These are phyloP conservation scores for Marasmius tenuissimus DNA, from an alignment of 1,284 basidiomycete species.

Conservation along the genomic window DNA sequence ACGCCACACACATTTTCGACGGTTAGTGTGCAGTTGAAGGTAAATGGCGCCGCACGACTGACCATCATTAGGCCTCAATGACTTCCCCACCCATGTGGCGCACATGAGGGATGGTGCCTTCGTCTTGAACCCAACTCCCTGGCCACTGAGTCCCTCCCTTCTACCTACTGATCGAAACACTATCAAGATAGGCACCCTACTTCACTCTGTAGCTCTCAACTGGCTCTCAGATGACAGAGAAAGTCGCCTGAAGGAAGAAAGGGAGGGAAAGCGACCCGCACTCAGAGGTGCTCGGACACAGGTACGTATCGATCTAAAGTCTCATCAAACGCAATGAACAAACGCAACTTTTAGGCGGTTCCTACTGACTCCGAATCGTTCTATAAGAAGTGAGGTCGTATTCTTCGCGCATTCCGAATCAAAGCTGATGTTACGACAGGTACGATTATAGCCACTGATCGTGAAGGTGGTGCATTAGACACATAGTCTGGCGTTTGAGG, in stretches of 20 bases:
- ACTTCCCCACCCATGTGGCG: slow-evolving; percentile 87
- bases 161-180: slow-evolving; percentile 13
- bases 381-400: slow-evolving; percentile 77
- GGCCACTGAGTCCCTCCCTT: slow-evolving; percentile 48
- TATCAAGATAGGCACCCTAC: slow-evolving; percentile 29
- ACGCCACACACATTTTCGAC: slow-evolving; percentile 96
- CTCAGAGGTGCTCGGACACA: slow-evolving; percentile 67
- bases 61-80: slow-evolving; percentile 40
- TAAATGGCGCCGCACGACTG: neutral
- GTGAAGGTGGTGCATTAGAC: no score
- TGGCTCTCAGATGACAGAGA: slow-evolving; percentile 87
- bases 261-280: slow-evolving; percentile 63
- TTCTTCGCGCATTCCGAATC: no score
- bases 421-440: no score
- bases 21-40: slow-evolving; percentile 37
- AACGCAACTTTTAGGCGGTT: slow-evolving; percentile 39
- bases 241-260: slow-evolving; percentile 58
- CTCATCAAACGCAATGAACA: no score
- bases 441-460: no score
- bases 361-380: slow-evolving; percentile 85
- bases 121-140: slow-evolving; percentile 63
- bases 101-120: slow-evolving; percentile 87
- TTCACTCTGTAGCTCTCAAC: slow-evolving; percentile 76
- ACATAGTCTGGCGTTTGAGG: no score
- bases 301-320: slow-evolving; percentile 38